Conservation (phyloP, 192 early-diverging fungal species). For the Backusella psychrophila region DNA sequence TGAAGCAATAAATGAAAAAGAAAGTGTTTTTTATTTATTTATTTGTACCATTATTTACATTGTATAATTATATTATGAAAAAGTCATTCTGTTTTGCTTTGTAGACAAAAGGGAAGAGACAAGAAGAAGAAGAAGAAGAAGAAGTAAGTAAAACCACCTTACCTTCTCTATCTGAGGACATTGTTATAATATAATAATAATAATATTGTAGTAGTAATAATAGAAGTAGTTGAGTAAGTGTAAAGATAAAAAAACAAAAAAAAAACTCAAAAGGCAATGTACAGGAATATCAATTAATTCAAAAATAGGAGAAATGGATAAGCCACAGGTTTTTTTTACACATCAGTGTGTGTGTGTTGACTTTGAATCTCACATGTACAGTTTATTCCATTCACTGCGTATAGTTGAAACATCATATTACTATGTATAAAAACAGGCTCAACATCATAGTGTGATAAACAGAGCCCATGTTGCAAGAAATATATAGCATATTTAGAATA, state of each 20-base stretch:
- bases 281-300: too few relatives aligned
- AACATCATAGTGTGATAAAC: too few relatives aligned
- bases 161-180: slow-evolving; percentile 20
- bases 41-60: not conserved
- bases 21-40: not conserved
- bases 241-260: not conserved
- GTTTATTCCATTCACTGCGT: not conserved
- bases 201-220: not conserved
- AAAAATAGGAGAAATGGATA: too few relatives aligned
- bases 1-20: not conserved
- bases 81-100: not conserved
- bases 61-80: not conserved
- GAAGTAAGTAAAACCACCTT: not conserved
- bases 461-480: too few relatives aligned
- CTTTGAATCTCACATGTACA: too few relatives aligned
- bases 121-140: not conserved
- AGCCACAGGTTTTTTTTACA: too few relatives aligned
- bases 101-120: not conserved
- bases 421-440: too few relatives aligned
- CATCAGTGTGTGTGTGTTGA: too few relatives aligned
- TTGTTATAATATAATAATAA: not conserved
- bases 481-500: not conserved
- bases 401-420: not conserved
- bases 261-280: too few relatives aligned
- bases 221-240: not conserved